These are phyloP conservation scores for Beta vulgaris DNA, from an alignment of 148 eudicot genomes.

Conservation along the genomic window DNA sequence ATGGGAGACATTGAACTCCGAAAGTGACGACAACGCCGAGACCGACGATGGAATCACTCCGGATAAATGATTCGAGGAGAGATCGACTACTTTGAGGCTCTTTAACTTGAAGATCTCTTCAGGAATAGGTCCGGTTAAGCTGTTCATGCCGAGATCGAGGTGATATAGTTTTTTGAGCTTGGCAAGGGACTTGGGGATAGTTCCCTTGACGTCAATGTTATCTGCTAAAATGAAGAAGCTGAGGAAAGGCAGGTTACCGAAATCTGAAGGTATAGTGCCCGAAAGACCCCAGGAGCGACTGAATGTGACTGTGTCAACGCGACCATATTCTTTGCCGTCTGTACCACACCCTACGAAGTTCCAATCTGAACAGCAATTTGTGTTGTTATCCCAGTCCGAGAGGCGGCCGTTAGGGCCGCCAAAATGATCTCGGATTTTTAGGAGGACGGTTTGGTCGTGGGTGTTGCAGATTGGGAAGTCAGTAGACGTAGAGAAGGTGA, in stretches of 20 bases:
- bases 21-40: conserved; percentile 25
- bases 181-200: conserved; percentile 43
- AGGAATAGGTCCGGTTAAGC: conserved; percentile 45
- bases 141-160: conserved; percentile 37
- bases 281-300: conserved; percentile 16
- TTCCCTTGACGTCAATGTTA: conserved; percentile 43
- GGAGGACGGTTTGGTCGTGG: conserved; percentile 25
- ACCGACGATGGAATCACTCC: conserved; percentile 45
- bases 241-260: conserved; percentile 38
- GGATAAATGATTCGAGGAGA: conserved; percentile 38
- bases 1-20: conserved; percentile 41
- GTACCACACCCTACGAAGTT: conserved; percentile 20
- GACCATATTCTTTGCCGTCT: conserved; percentile 15
- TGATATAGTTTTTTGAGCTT: conserved; percentile 34
- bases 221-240: conserved; percentile 39
- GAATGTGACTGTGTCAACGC: conserved; percentile 19
- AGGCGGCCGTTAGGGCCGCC: conserved; percentile 13
- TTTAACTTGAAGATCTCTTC: conserved; percentile 35
- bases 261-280: conserved; percentile 21
- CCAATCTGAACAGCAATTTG: conserved; percentile 20
- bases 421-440: conserved; percentile 20
- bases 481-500: neutral
- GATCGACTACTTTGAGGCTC: conserved; percentile 38
- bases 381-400: conserved; percentile 20
- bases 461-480: conserved; percentile 13